These are phyloP conservation scores for Mrakia frigida DNA, from an alignment of 768 basidiomycete genomes.

Conservation along the genomic window DNA sequence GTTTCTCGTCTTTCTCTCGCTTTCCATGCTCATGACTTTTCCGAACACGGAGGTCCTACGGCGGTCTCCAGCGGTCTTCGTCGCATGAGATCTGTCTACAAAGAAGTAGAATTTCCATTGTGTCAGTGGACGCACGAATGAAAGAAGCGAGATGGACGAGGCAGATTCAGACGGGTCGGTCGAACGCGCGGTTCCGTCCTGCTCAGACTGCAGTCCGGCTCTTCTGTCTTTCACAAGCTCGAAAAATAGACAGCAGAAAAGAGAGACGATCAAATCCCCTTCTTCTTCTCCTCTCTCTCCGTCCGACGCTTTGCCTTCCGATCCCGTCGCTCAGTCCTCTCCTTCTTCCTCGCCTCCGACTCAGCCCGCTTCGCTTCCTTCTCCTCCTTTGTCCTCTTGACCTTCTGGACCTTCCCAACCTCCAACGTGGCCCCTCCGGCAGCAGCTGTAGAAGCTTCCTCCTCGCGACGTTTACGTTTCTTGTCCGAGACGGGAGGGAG, in stretches of 20 bases:
- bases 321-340: background rate
- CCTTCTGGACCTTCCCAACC: background rate
- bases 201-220: no score
- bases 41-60: no score
- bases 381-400: background rate
- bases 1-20: constrained; percentile 3
- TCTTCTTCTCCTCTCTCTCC: constrained; percentile 16
- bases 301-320: constrained; percentile 9
- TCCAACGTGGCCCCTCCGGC: background rate
- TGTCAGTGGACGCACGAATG: no score
- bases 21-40: background rate
- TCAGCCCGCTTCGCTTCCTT: background rate
- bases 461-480: background rate
- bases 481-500: background rate
- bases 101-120: no score
- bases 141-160: no score
- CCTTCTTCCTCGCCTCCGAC: constrained; percentile 3
- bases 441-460: background rate
- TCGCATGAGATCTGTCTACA: no score
- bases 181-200: no score
- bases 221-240: no score
- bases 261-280: background rate
- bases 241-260: no score
- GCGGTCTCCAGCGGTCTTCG: no score
- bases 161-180: no score